A percentile compares a stretch with the other conserved stretches of the same genome.
These are phyloP conservation scores for Aspergillus caelatus DNA, from an alignment of 2,329 filamentous ascomycete species.

Conservation along the genomic window DNA sequence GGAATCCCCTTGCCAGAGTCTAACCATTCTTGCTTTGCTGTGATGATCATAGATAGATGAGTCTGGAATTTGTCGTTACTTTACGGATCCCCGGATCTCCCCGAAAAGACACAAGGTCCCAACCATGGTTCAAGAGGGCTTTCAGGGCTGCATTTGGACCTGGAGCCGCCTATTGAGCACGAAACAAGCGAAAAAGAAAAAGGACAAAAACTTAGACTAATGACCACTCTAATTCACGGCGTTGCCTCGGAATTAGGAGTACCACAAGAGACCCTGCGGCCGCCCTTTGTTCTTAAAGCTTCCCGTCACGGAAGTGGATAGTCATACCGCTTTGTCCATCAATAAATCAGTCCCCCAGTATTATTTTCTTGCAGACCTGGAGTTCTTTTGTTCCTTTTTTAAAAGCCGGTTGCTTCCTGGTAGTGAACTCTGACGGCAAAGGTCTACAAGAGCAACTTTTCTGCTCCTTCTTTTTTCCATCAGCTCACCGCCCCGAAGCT, in stretches of 20 bases:
- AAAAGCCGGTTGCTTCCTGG: not conserved
- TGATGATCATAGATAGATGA: constrained; percentile 3
- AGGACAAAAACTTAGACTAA: not conserved
- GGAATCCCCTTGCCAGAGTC: not conserved
- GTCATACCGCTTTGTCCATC: not conserved
- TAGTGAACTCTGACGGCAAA: constrained; percentile 7
- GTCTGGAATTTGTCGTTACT: constrained; percentile 3
- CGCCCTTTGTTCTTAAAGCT: not conserved
- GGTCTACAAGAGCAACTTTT: constrained; percentile 1
- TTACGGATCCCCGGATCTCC: constrained; percentile 1
- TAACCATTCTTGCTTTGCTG: not conserved
- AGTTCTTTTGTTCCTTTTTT: not conserved
- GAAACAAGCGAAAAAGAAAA: not conserved
- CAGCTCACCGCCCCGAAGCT: constrained; percentile 20
- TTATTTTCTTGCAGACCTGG: not conserved
- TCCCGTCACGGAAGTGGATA: not conserved
- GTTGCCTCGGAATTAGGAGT: not conserved
- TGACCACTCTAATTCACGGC: not conserved
- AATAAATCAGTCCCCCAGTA: constrained; percentile 1
- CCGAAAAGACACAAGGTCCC: not conserved
- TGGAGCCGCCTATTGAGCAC: not conserved
- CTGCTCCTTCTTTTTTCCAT: constrained; percentile 10
- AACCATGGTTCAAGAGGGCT: constrained; percentile 2
- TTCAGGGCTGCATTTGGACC: not conserved
- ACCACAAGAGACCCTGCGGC: not conserved